These are phyloP conservation scores for Volutella citrinella DNA, from an alignment of 2,329 filamentous ascomycete genomes.

Conservation along the genomic window DNA sequence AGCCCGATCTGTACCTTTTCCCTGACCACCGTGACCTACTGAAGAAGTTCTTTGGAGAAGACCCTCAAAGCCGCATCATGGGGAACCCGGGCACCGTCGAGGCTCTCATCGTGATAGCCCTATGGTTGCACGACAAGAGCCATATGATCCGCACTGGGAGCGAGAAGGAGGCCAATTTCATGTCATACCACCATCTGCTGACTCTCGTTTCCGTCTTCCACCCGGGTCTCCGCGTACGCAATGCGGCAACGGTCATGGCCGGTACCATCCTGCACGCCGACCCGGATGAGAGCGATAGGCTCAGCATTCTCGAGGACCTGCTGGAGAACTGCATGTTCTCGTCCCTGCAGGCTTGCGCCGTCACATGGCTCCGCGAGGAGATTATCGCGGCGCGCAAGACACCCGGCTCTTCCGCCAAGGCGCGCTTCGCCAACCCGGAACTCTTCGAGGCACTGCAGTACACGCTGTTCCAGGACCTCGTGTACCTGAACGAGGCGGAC, in stretches of 20 bases:
- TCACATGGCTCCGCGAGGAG: slow-evolving; percentile 64
- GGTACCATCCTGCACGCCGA: slow-evolving; percentile 55
- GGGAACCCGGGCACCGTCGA: slow-evolving; percentile 55
- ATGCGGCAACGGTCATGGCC: slow-evolving; percentile 52
- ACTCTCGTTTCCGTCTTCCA: slow-evolving; percentile 59
- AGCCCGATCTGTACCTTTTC: slow-evolving; percentile 55
- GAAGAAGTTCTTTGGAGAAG: slow-evolving; percentile 49
- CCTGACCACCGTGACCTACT: slow-evolving; percentile 57
- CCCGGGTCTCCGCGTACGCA: slow-evolving; percentile 50
- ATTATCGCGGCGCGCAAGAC: slow-evolving; percentile 46
- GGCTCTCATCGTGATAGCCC: slow-evolving; percentile 55
- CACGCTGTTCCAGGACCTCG: slow-evolving; percentile 56
- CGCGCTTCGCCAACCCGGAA: slow-evolving; percentile 49
- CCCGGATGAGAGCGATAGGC: slow-evolving; percentile 55
- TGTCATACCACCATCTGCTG: slow-evolving; percentile 59
- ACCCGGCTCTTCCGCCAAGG: slow-evolving; percentile 27
- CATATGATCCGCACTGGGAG: slow-evolving; percentile 34
- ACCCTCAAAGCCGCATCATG: slow-evolving; percentile 47
- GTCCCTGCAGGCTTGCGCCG: slow-evolving; percentile 58
- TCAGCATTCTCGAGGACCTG: slow-evolving; percentile 62
- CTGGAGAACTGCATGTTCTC: slow-evolving; percentile 64
- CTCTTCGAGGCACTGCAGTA: slow-evolving; percentile 61
- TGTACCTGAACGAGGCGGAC: slow-evolving; percentile 42
- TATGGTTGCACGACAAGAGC: slow-evolving; percentile 55
- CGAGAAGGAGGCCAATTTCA: slow-evolving; percentile 44